Percentiles rank a stretch among this genome's conserved stretches.
Conservation (phyloP, 345 rosid species). For the Mangifera indica region DNA sequence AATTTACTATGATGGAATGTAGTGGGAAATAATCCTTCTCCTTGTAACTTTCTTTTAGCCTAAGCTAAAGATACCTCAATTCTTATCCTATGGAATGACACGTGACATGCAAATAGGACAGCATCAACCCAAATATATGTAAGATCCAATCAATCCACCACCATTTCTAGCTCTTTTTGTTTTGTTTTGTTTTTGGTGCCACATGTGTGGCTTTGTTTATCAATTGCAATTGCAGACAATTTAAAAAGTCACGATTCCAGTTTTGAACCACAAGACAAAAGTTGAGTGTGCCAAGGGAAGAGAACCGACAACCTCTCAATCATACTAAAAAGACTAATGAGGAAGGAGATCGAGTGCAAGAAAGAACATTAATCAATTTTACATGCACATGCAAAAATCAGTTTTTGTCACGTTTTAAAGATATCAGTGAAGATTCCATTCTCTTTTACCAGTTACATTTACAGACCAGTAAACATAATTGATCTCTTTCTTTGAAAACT, state of each 20-base stretch:
- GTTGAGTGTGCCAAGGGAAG: background rate
- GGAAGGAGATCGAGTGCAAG: background rate
- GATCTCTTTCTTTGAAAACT: too few species aligned
- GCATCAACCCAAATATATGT: background rate
- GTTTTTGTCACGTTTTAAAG: too few species aligned
- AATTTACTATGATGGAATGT: too few species aligned
- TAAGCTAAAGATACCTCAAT: too few species aligned
- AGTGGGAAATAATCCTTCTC: too few species aligned
- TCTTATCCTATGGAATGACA: too few species aligned
- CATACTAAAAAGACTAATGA: background rate
- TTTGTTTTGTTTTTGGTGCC: background rate
- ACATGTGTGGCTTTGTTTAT: background rate
- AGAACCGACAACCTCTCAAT: background rate
- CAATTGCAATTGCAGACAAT: background rate
- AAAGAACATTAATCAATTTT: slow-evolving; percentile 3
- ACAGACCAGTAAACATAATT: background rate
- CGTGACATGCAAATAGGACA: too few species aligned
- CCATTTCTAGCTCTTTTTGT: background rate
- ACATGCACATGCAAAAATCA: background rate
- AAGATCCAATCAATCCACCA: background rate
- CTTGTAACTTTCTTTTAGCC: too few species aligned
- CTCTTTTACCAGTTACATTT: too few species aligned
- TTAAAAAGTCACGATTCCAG: background rate
- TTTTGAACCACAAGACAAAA: background rate
- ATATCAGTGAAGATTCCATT: too few species aligned